Conservation (phyloP, 1,139 yeast genomes). For the Saccharomyces pastorianus region DNA sequence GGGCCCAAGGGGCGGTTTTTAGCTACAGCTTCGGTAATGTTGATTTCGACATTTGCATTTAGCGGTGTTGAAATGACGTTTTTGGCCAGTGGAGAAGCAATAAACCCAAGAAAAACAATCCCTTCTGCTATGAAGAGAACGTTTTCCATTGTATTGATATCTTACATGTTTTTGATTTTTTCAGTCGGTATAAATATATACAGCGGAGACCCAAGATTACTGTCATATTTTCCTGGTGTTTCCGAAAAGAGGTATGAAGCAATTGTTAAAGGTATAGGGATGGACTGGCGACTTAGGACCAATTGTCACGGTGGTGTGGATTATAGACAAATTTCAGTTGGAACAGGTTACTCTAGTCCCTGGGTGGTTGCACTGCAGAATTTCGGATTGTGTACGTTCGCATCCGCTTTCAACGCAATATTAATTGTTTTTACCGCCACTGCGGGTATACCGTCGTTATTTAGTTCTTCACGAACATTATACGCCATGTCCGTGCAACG, state of each 20-base stretch:
- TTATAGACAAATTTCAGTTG: slow-evolving; percentile 11
- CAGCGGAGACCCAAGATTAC: slow-evolving; percentile 64
- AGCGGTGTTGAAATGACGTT: slow-evolving; percentile 77
- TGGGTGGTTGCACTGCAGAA: slow-evolving; percentile 71
- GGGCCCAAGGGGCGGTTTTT: slow-evolving; percentile 60
- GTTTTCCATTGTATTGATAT: slow-evolving; percentile 57
- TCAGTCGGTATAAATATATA: slow-evolving; percentile 64
- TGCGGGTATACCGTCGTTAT: slow-evolving; percentile 35
- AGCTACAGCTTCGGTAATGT: slow-evolving; percentile 52
- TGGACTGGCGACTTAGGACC: slow-evolving; percentile 21
- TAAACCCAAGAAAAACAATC: slow-evolving; percentile 66
- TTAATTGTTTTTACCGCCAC: slow-evolving; percentile 68
- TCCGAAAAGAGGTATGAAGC: slow-evolving; percentile 11
- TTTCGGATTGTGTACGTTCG: slow-evolving; percentile 57
- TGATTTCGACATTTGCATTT: slow-evolving; percentile 63
- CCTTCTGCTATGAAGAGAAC: slow-evolving; percentile 72
- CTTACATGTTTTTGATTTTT: slow-evolving; percentile 60
- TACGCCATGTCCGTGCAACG: slow-evolving; percentile 51
- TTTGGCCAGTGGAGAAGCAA: slow-evolving; percentile 81
- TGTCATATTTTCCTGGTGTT: slow-evolving; percentile 21
- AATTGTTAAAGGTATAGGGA: slow-evolving; percentile 13
- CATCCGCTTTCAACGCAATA: slow-evolving; percentile 59
- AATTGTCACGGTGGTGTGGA: slow-evolving; percentile 14
- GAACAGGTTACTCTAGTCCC: slow-evolving; percentile 60
- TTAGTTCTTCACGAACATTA: slow-evolving; percentile 36